Evolutionary conservation across 305 asterid species (phyloP), one percentile per base, ranked within the genome.

Genomic region (Stenogyne calaminthoides): DNA sequence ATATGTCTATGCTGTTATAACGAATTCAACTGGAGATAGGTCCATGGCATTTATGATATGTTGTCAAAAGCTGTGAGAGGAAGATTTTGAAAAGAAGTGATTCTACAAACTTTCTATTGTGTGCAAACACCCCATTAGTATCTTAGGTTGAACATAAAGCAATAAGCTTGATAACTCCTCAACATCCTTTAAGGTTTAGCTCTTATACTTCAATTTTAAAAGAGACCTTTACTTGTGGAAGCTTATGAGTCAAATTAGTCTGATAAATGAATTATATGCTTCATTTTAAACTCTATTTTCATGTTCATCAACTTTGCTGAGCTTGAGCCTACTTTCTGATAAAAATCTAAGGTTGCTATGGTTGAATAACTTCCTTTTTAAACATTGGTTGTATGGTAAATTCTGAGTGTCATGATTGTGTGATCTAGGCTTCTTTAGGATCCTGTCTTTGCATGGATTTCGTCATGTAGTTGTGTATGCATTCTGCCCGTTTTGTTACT

Each of bases 151-250:
- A 27, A 40, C 25, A 47, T 14, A 61, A 70, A 52, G 70, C 47
- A 66, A 58, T 25, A 56, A 32, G 73, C 66, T 70, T 44, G 65
- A 71, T 71, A 56, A 15, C 34, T 51, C 69, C 42, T 19, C 29
- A 40, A 10, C 27, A 6, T 47, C 42, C 61, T 44, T 34, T 72
- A 34, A 58, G 63, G 22, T 64, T 74, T 46, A 64, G 65, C 29
- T 73, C 16, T 29, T 44, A 11, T 54, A 5, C 36, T 54, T 20
- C 64, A 34, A 11, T 19, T 58, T 59, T 29, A 11, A 19, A 6
- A 20, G 73, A 49, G 40, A 56, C 20, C 62, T 67, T 54, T 71
- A 32, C 49, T 25, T 66, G 29, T 20, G 36, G 20, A 46, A 69
- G 59, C 62, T 34, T 52, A 42, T 66, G 44, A 58, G 42, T 47